Evolutionary conservation across 2,329 filamentous ascomycete species (phyloP).

Genomic region (Ambrosiella cleistominuta): DNA sequence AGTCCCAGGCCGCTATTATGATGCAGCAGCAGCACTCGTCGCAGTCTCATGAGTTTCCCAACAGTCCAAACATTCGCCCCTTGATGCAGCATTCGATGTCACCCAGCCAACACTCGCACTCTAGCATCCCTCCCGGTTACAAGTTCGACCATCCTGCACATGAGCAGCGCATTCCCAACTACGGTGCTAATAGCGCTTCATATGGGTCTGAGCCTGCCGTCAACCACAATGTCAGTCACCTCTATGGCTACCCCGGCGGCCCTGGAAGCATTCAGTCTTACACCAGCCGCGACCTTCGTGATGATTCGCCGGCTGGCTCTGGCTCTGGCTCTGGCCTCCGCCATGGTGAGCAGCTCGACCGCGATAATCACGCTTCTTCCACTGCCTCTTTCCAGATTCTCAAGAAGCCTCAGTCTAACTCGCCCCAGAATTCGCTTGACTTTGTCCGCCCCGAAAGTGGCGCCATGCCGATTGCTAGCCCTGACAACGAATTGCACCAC

Average conservation of each 20-base stretch:
- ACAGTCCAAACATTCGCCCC: conserved; percentile 9
- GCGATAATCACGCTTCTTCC: conserved; percentile 18
- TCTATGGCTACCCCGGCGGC: conserved; percentile 15
- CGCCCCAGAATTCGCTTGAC: conserved; percentile 23
- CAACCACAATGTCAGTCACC: conserved; percentile 13
- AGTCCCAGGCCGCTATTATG: conserved; percentile 19
- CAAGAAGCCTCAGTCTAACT: conserved; percentile 28
- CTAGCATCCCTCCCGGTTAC: conserved; percentile 15
- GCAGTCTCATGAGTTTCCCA: conserved; percentile 18
- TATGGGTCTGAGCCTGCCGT: conserved; percentile 16
- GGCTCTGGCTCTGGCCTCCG: conserved; percentile 16
- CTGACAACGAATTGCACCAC: conserved; percentile 26
- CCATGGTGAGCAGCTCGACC: conserved; percentile 11
- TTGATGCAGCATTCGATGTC: conserved; percentile 14
- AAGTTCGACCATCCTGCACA: conserved; percentile 16
- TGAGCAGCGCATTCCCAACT: conserved; percentile 15
- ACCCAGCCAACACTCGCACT: conserved; percentile 11
- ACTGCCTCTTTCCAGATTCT: conserved; percentile 29
- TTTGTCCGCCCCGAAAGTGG: conserved; percentile 24
- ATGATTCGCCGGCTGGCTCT: conserved; percentile 21
- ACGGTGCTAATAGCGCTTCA: conserved; percentile 12
- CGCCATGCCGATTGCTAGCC: conserved; percentile 27
- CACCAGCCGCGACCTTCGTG: conserved; percentile 21
- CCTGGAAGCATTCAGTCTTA: conserved; percentile 10
- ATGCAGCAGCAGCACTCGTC: conserved; percentile 4